Evolutionary conservation across 257 asterid genomes (phyloP).

Genomic region (Cinchona pubescens): DNA sequence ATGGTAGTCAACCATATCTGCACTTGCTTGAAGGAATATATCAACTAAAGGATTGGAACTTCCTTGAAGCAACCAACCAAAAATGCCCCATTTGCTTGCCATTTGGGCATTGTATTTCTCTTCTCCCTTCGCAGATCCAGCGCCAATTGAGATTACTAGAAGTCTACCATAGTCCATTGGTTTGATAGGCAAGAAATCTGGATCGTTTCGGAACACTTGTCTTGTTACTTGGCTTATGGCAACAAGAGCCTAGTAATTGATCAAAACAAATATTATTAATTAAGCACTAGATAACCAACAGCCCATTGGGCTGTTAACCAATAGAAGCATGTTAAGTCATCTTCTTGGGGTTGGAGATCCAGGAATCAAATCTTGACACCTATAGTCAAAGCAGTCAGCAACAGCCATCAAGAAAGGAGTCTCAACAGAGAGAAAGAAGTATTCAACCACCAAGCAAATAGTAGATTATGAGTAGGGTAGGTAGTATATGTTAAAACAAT

Average conservation of each 20-base stretch:
- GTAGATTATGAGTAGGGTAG: no score
- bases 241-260: slow-evolving; percentile 45
- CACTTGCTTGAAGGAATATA: slow-evolving; percentile 33
- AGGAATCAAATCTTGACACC: no score
- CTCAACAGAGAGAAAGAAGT: no score
- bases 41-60: slow-evolving; percentile 38
- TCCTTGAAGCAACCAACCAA: slow-evolving; percentile 30
- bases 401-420: no score
- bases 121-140: slow-evolving; percentile 34
- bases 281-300: no score
- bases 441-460: no score
- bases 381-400: no score
- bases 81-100: slow-evolving; percentile 44
- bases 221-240: slow-evolving; percentile 38
- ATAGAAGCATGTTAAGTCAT: no score
- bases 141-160: slow-evolving; percentile 44
- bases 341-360: no score
- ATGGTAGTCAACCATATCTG: slow-evolving; percentile 47
- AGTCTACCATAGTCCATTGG: slow-evolving; percentile 36
- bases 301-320: no score
- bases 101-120: slow-evolving; percentile 23
- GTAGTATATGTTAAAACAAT: no score
- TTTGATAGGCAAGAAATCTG: slow-evolving; percentile 31
- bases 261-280: no score
- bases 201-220: slow-evolving; percentile 22